phyloP scores from a whole-genome alignment of 225 moss, liverwort and hornwort species.

The Pleurozium schreberi region DNA sequence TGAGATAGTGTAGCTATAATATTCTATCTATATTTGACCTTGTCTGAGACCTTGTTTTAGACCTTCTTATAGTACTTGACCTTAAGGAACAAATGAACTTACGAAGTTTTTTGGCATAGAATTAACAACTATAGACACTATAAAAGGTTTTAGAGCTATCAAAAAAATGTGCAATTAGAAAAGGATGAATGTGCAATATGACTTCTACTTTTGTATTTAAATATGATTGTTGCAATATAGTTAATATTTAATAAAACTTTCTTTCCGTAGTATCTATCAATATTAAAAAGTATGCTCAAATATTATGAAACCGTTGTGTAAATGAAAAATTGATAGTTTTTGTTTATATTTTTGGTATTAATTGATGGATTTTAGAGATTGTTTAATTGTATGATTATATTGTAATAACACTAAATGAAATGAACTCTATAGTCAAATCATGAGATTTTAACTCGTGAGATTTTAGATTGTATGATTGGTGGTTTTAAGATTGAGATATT shows the following conservation, averaged over 20 bases:
- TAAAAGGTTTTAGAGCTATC: background rate
- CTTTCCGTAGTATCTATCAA: background rate
- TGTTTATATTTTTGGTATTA: background rate
- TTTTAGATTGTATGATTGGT: background rate
- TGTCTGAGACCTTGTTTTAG: no score
- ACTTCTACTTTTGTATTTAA: background rate
- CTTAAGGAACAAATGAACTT: background rate
- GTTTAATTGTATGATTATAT: no score
- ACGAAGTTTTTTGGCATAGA: background rate
- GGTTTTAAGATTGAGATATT: background rate
- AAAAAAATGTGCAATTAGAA: background rate
- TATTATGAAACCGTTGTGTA: accelerated
- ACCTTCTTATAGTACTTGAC: background rate
- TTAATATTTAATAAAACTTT: background rate
- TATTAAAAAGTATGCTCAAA: background rate
- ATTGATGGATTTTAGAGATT: background rate
- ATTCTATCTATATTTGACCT: background rate
- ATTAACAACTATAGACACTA: background rate
- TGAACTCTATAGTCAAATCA: background rate
- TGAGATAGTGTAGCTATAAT: background rate
- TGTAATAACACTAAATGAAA: background rate
- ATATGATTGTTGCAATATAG: background rate
- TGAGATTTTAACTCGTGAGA: no score
- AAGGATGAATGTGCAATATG: background rate
- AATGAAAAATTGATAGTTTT: background rate